These are phyloP conservation scores for Rubus idaeus DNA, from an alignment of 306 rosid species.

Conservation along the genomic window DNA sequence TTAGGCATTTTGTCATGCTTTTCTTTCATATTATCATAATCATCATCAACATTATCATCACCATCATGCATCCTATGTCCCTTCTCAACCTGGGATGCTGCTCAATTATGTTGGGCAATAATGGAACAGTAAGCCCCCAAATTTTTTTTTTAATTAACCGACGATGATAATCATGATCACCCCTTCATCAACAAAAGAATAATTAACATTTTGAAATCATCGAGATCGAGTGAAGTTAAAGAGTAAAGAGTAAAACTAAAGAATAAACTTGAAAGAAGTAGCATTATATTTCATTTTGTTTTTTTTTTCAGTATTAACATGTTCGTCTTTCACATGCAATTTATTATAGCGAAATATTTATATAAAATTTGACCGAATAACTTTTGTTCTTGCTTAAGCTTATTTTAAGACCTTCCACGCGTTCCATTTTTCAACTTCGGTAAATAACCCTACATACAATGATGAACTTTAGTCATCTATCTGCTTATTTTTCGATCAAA, in stretches of 20 bases:
- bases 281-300: too few relatives aligned
- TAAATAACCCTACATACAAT: neutral
- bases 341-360: too few relatives aligned
- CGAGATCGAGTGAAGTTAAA: neutral
- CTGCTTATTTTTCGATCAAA: neutral
- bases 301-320: too few relatives aligned
- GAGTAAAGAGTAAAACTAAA: too few relatives aligned
- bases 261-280: too few relatives aligned
- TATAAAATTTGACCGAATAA: too few relatives aligned
- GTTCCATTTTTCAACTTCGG: neutral
- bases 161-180: conserved; percentile 11
- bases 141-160: conserved; percentile 26
- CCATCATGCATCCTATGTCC: conserved; percentile 38
- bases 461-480: neutral
- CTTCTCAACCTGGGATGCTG: conserved; percentile 58
- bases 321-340: too few relatives aligned
- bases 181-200: conserved; percentile 13
- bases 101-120: conserved; percentile 37
- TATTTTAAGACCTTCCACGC: too few relatives aligned
- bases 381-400: too few relatives aligned
- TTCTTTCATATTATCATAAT: conserved; percentile 28
- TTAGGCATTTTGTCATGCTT: conserved; percentile 48
- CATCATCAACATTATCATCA: conserved; percentile 43
- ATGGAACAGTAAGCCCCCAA: conserved; percentile 53
- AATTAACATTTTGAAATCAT: neutral